Evolutionary conservation across 176 grass and related monocot species (phyloP), one percentile per base, ranked within the genome.

Genomic region (Oryza punctata): DNA sequence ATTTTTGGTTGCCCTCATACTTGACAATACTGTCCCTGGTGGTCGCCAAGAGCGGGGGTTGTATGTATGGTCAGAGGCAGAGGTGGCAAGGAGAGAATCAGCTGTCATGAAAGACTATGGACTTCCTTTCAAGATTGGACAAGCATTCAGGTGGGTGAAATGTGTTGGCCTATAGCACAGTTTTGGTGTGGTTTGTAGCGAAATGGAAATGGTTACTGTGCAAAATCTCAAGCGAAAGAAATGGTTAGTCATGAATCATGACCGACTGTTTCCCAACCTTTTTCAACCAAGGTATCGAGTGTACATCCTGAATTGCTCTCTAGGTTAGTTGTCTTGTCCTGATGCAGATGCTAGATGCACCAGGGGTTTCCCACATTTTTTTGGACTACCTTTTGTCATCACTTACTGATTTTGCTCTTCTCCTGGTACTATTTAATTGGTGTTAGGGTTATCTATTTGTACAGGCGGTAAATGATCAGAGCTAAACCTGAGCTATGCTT

Each of bases 21-120:
- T 99, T 68, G 97, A 99, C 87, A 96, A 94, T 45, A 99, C 93
- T 26, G 93, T 96, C 80, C 93, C 93, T 64, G 97, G 93, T 35
- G 84, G 97, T 19, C 70, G 16, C 26, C 87, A 90, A 89, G 97
- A 99, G 82, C 89, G 97, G 27, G 97, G 97, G 10, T 71, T 94
- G 75, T 99, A 99, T 89, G 88, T 99, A 24, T 99, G 97, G 96
- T 98, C 93, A 75, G 89, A 94, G 68, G 57, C 81, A 61, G 97
- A 96, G 87, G 88, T 63, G 0, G 88, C 89, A 25, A 97, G 73
- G 83, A 87, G 89, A 87, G 97, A 99, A 78, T 59, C 87, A 21
- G 70, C 93, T 78, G 69, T 85, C 27, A 72, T 91, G 63, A 89
- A 87, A 83, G 96, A 99, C 44, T 99, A 99, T 66, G 87, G 90